Base-by-base conservation (phyloP, 495 filamentous ascomycete species). In the Penicillium diatomitis region DNA sequence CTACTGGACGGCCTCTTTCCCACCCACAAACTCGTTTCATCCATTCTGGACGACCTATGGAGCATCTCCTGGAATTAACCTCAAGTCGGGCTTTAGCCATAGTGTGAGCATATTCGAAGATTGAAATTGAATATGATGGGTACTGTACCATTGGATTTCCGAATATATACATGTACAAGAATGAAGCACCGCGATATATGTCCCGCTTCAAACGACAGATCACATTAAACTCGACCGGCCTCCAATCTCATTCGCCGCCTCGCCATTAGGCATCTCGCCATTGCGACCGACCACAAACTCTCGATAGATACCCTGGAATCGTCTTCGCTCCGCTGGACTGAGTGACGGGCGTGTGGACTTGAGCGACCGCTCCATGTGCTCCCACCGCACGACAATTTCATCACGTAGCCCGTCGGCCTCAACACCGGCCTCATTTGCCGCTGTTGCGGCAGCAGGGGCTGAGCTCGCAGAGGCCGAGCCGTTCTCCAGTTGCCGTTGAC, bases 171-270 rank as follows among this genome's bases (percentile, higher is more conserved):
- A 57, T 56, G 50, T 65, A 55, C 50, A 61, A 11, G 28, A 11
- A 11, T 20, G 12, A 42, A 10, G 27, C 3, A 30, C 41, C 50
- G 38, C 47, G 48, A 38, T 51, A 48, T 43, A 45, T 47, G 35
- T 31, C 38, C 9, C 39, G 43, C 37, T 20, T 20, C 20, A 20
- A 31, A 6, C n/a, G 30, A 6, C 9, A 44, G 20, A 54, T 74
- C 73, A 96, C 90, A 96, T 96, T 58, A 98, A 72, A 70, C 89
- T 97, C 49, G 83, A 90, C 60, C 92, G 72, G 20, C 92, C 94
- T 3, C 92, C 92, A 62, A 98, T 79, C 67, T 98, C 92, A 64
- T 79, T 92, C 29, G 80, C 81, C 1, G 85, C 89, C 65, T 98
- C 85, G 7, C 92, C 92, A 65, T 82, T 90, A 37, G 79, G 86